Base-by-base conservation (phyloP, 176 grass and related monocot species). In the Juncus inflexus region DNA sequence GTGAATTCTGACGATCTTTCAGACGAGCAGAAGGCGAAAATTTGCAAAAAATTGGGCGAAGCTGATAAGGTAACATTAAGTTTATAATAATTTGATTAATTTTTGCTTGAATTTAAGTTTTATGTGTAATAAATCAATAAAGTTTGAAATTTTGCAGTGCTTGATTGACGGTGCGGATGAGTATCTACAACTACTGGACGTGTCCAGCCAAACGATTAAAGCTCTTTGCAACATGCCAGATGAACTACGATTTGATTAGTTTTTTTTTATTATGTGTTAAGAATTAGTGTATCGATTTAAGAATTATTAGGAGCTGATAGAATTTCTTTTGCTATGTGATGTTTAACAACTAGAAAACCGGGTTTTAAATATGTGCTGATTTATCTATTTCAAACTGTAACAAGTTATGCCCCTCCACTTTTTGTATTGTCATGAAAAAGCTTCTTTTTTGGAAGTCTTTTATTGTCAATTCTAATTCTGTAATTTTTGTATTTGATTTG, bases 1-100 rank as follows among this genome's bases (percentile, higher is more conserved):
- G 77, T 97, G 61, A 60, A 76, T n/a, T 35, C 62, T 3, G 85
- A 86, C 4, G 80, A 97, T 74, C 84, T 91, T 83, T 74, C 82
- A 50, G 94, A 97, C 53, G 82, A 91, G 67, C 88, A 91, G 12
- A 97, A 89, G 77, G 94, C 94, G 81, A 81, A 76, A 77, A 89
- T 97, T 77, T 97, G 94, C 69, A 91, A 82, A 69, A 97, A 97
- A 74, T 67, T 97, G 54, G 94, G 94, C 40, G 87, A 91, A 80
- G 70, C 85, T 50, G 94, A 97, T 80, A 97, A 97, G 94, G 94
- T 91, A 28, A 74, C 83, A 75, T 82, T 47, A 40, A n/a, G 53
- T 66, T 58, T 6, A 51, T 75, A 40, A 28, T 49, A 58, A 37
- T 75, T 61, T 53, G 52, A 56, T 60, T 80, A 40, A 35, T 4